These are phyloP conservation scores for Yarrowia alimentaria DNA, from an alignment of 805 yeast species.

Conservation along the genomic window DNA sequence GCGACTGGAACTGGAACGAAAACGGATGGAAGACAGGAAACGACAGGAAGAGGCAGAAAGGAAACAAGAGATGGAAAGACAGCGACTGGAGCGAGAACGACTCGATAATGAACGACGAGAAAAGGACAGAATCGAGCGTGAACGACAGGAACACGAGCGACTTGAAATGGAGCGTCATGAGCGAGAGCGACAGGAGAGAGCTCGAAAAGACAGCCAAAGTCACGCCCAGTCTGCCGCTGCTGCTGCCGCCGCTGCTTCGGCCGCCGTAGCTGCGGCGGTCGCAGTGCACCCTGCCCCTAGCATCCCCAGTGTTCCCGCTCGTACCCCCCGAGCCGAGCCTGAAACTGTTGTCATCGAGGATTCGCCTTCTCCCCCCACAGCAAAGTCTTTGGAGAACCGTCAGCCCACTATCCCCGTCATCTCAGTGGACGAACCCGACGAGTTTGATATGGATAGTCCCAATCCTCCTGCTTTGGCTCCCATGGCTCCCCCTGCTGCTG, in stretches of 20 bases:
- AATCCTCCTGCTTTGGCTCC: conserved; percentile 5
- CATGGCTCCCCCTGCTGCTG: conserved; percentile 1
- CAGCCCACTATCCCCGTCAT: conserved; percentile 20
- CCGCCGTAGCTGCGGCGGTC: conserved; percentile 12
- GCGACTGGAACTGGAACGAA: background rate
- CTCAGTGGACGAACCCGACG: conserved; percentile 12
- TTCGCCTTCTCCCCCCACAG: conserved; percentile 20
- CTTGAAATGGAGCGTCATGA: conserved; percentile 11
- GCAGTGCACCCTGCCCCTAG: too few relatives aligned
- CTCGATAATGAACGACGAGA: background rate
- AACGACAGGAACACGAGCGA: conserved; percentile 6
- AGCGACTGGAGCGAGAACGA: conserved; percentile 4
- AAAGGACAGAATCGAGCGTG: conserved; percentile 11
- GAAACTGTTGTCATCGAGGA: too few relatives aligned
- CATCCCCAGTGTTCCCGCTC: too few relatives aligned
- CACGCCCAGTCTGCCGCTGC: conserved; percentile 6
- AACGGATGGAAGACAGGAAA: too few relatives aligned
- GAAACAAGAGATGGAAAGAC: background rate
- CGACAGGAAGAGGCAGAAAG: background rate
- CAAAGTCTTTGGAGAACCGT: conserved; percentile 13
- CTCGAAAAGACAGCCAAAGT: background rate
- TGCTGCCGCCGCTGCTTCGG: conserved; percentile 16
- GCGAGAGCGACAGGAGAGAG: conserved; percentile 11
- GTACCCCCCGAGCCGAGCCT: too few relatives aligned
- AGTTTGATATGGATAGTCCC: conserved; percentile 5